These are phyloP conservation scores for Adansonia grandidieri DNA, from an alignment of 441 rosid genomes.

Conservation along the genomic window DNA sequence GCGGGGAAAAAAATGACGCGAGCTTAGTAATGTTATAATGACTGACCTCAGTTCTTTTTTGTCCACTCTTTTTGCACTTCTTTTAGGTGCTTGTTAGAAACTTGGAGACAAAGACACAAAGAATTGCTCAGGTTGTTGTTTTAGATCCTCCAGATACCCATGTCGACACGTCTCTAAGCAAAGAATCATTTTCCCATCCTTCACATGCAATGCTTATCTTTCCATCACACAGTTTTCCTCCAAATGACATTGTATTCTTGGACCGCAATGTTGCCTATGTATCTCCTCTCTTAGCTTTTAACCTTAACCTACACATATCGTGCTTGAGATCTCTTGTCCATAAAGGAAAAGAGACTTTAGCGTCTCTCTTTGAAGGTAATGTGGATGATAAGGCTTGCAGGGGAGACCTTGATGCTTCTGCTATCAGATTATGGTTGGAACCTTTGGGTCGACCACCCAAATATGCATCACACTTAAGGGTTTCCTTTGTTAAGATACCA, in stretches of 20 bases:
- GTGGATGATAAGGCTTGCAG: slow-evolving; percentile 40
- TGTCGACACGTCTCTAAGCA: slow-evolving; percentile 27
- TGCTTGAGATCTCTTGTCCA: slow-evolving; percentile 70
- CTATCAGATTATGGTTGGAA: slow-evolving; percentile 60
- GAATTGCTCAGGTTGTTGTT: slow-evolving; percentile 72
- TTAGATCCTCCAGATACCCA: slow-evolving; percentile 68
- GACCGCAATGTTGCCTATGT: slow-evolving; percentile 68
- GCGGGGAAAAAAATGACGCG: neutral
- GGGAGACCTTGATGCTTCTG: slow-evolving; percentile 36
- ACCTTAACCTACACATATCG: slow-evolving; percentile 73
- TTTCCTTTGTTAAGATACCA: slow-evolving; percentile 86
- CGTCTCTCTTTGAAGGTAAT: slow-evolving; percentile 56
- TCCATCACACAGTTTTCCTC: slow-evolving; percentile 54
- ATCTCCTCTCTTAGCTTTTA: slow-evolving; percentile 83
- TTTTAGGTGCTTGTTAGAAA: slow-evolving; percentile 69
- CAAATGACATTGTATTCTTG: slow-evolving; percentile 29
- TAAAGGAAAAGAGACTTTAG: slow-evolving; percentile 62
- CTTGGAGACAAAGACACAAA: slow-evolving; percentile 48
- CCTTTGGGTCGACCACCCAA: slow-evolving; percentile 55
- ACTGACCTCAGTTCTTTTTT: neutral
- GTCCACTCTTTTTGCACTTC: neutral
- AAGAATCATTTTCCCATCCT: slow-evolving; percentile 32
- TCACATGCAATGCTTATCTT: slow-evolving; percentile 58
- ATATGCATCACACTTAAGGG: slow-evolving; percentile 85
- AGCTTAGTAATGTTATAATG: neutral